Evolutionary conservation across 176 grass and related monocot genomes (phyloP), one percentile per base, ranked within the genome.

Genomic region (Poa annua): DNA sequence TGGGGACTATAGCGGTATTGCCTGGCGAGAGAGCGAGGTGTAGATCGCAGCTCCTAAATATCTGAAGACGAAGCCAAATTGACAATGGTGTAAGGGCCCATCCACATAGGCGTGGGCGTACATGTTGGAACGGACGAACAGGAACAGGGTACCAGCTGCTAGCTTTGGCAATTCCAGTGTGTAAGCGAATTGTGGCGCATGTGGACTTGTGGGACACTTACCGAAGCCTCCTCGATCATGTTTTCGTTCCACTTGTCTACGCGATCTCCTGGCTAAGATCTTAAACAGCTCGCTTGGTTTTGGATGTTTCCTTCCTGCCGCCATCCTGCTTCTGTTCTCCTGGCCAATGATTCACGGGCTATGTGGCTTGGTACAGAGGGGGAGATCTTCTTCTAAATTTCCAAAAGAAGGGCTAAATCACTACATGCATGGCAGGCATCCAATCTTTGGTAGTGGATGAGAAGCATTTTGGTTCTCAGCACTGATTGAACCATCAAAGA

Each of bases 71-170:
- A 11, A 9, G 41, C 41, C 44, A 45, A 45, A 42, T 42, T 8
- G 61, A 49, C 74, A 69, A 78, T 34, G 62, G 83, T 69, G 62
- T 3, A 11, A 55, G 76, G 84, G 8, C 41, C 66, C 66, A 26
- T 85, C 41, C 25, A 36, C 29, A 39, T 8, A 66, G 12, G 39
- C 56, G 22, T 4, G 41, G 1, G 25, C 60, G 13, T 60, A 32
- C 26, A 57, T 63, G 8, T 25, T 20, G 8, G 35, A 77, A 39
- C 11, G 1, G 65, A 29, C 29, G 29, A 14, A 78, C 20, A 62
- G 36, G 55, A 62, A 13, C 57, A 33, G 24, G 65, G 15, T 42
- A 62, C 55, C 38, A 12, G 76, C 2, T 62, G 8, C 60, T 33
- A 64, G 6, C 15, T 15, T 45, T 45, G 13, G 21, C 74, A 41